Conservation (phyloP, 768 basidiomycete genomes). For the Leccinum longicurvipes region DNA sequence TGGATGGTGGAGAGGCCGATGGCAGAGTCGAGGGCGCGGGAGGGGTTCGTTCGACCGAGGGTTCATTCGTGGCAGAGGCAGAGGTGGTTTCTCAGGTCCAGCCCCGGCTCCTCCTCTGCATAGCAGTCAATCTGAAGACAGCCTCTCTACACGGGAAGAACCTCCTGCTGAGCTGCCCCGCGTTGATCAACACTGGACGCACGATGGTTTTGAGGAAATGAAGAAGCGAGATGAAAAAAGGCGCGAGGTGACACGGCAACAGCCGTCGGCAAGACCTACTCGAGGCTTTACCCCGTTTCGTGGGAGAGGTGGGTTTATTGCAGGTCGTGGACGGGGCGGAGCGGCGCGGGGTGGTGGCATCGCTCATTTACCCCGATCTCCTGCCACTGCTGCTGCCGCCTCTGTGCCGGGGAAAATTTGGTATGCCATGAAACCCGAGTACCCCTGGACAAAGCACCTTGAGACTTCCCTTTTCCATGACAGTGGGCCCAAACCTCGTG, state of each 20-base stretch:
- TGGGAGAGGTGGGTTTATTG: conserved; percentile 46
- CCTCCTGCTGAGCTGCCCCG: conserved; percentile 42
- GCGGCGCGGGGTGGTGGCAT: conserved; percentile 43
- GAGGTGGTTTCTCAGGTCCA: conserved; percentile 38
- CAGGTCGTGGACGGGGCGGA: conserved; percentile 44
- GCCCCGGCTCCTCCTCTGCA: conserved; percentile 10
- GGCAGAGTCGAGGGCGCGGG: conserved; percentile 68
- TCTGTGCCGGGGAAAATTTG: conserved; percentile 49
- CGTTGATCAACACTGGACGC: conserved; percentile 72
- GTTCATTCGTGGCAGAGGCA: conserved; percentile 56
- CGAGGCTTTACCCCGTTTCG: conserved; percentile 40
- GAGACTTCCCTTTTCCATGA: conserved; percentile 74
- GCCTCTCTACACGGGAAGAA: conserved; percentile 15
- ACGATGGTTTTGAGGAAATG: conserved; percentile 89
- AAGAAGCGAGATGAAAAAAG: conserved; percentile 66
- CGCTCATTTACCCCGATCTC: conserved; percentile 28
- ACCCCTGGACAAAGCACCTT: conserved; percentile 80
- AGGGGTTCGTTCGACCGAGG: conserved; percentile 43
- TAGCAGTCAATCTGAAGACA: conserved; percentile 20
- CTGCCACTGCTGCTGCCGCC: conserved; percentile 26
- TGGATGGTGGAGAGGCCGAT: conserved; percentile 82
- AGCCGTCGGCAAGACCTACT: conserved; percentile 26
- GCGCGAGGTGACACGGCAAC: conserved; percentile 32
- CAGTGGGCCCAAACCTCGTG: conserved; percentile 52
- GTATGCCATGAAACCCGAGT: conserved; percentile 75